Conservation (phyloP, 495 filamentous ascomycete genomes). For the Podospora australis region DNA sequence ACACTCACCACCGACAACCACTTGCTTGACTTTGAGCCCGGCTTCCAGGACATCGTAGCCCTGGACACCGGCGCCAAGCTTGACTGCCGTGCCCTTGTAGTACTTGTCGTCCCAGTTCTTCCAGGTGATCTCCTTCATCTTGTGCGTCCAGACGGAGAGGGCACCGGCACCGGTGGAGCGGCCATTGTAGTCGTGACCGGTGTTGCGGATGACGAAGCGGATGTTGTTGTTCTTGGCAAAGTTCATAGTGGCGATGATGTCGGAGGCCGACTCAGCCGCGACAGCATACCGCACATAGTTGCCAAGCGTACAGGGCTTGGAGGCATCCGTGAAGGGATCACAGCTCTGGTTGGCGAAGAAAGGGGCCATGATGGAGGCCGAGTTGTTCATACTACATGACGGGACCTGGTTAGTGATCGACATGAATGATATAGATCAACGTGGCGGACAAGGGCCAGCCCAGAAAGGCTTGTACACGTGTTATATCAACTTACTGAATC, state of each 20-base stretch:
- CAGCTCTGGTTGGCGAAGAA: conserved; percentile 41
- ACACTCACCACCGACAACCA: conserved; percentile 48
- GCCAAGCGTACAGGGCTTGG: conserved; percentile 44
- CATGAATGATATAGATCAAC: not conserved
- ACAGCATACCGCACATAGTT: conserved; percentile 53
- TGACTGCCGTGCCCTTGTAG: conserved; percentile 45
- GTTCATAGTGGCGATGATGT: conserved; percentile 38
- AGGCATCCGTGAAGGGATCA: conserved; percentile 22
- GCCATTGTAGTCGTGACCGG: conserved; percentile 41
- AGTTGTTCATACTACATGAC: conserved; percentile 38
- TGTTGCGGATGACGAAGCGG: conserved; percentile 44
- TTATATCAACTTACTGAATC: conserved; percentile 28
- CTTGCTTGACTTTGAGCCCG: conserved; percentile 37
- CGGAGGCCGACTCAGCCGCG: conserved; percentile 31
- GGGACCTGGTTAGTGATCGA: too few species aligned
- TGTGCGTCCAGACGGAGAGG: conserved; percentile 46
- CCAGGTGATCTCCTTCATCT: conserved; percentile 43
- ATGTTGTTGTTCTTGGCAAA: conserved; percentile 43
- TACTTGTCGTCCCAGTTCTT: conserved; percentile 31
- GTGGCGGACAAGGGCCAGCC: not conserved
- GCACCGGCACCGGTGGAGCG: conserved; percentile 48
- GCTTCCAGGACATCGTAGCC: conserved; percentile 45
- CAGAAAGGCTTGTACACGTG: too few species aligned
- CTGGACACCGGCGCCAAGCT: conserved; percentile 54
- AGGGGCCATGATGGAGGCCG: conserved; percentile 39